Percentiles rank a stretch among this genome's conserved stretches.
phyloP scores from a whole-genome alignment of 306 rosid species.

The Abrus precatorius region DNA sequence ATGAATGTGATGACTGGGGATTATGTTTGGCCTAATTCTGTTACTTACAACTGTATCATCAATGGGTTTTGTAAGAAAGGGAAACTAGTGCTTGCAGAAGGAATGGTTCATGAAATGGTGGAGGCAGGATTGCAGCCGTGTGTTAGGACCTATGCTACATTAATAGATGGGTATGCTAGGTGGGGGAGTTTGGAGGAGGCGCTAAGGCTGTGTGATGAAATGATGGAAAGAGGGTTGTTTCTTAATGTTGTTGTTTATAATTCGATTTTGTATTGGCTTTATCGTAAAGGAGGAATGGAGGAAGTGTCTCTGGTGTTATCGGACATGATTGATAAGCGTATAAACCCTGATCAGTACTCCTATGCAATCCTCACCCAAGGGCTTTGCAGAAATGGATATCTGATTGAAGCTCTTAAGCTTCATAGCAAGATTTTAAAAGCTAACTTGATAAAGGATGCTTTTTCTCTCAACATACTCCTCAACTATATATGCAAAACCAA shows the following conservation, averaged over 20 bases:
- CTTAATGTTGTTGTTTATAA: conserved; percentile 64
- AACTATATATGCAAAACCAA: conserved; percentile 54
- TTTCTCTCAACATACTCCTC: conserved; percentile 64
- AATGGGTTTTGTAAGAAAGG: conserved; percentile 68
- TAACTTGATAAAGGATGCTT: conserved; percentile 50
- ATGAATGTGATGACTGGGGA: conserved; percentile 52
- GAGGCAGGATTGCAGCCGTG: conserved; percentile 52
- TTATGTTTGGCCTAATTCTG: conserved; percentile 54
- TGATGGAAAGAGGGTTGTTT: conserved; percentile 62
- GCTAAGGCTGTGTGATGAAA: conserved; percentile 60
- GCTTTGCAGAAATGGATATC: conserved; percentile 59
- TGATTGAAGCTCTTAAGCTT: conserved; percentile 59
- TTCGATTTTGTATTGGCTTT: conserved; percentile 66
- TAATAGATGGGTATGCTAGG: conserved; percentile 65
- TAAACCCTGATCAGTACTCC: conserved; percentile 64
- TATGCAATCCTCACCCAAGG: conserved; percentile 64
- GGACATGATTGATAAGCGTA: conserved; percentile 59
- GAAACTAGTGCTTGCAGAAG: conserved; percentile 56
- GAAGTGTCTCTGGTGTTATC: conserved; percentile 60
- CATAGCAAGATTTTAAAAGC: conserved; percentile 47
- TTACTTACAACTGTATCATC: conserved; percentile 62
- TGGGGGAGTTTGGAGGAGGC: conserved; percentile 67
- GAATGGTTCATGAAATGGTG: conserved; percentile 53
- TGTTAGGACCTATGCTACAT: conserved; percentile 62
- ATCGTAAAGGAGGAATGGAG: conserved; percentile 55